Conservation (phyloP, 2,329 filamentous ascomycete species). For the Cadophora sp. region DNA sequence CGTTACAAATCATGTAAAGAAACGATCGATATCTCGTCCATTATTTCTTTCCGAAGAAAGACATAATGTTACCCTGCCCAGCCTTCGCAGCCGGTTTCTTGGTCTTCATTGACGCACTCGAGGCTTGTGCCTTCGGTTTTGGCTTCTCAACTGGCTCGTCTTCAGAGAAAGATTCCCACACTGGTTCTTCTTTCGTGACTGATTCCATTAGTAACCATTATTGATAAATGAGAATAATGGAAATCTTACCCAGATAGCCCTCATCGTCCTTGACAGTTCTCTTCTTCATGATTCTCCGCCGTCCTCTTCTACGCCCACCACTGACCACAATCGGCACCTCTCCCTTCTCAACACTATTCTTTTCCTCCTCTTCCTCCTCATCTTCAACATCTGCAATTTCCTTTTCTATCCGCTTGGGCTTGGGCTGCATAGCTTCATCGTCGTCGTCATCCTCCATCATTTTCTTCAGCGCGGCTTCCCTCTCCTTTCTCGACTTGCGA, state of each 20-base stretch:
- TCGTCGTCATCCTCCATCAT: constrained; percentile 81
- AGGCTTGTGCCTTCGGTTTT: constrained; percentile 55
- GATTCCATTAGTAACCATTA: constrained; percentile 22
- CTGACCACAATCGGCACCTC: constrained; percentile 46
- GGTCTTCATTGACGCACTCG: constrained; percentile 50
- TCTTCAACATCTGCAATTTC: constrained; percentile 39
- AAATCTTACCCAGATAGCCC: constrained; percentile 79
- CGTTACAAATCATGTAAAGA: background rate
- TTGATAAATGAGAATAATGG: constrained; percentile 18
- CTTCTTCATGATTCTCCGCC: constrained; percentile 84
- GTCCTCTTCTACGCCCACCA: constrained; percentile 75
- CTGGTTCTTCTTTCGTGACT: constrained; percentile 86
- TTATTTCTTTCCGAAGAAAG: constrained; percentile 83
- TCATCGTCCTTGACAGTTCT: constrained; percentile 86
- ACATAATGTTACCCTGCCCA: constrained; percentile 85
- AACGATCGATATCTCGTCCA: background rate
- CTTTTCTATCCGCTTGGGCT: constrained; percentile 49
- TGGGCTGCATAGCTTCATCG: constrained; percentile 48
- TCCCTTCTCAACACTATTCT: constrained; percentile 27
- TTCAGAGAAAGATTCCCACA: constrained; percentile 94
- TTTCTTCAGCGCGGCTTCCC: constrained; percentile 68
- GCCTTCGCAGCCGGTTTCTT: constrained; percentile 65
- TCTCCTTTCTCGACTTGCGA: constrained; percentile 61
- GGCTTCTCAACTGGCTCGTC: constrained; percentile 72
- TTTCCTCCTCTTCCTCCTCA: constrained; percentile 43